Base-by-base conservation (phyloP, 371 early-diverging fungal species). In the Rhizopus delemar region DNA sequence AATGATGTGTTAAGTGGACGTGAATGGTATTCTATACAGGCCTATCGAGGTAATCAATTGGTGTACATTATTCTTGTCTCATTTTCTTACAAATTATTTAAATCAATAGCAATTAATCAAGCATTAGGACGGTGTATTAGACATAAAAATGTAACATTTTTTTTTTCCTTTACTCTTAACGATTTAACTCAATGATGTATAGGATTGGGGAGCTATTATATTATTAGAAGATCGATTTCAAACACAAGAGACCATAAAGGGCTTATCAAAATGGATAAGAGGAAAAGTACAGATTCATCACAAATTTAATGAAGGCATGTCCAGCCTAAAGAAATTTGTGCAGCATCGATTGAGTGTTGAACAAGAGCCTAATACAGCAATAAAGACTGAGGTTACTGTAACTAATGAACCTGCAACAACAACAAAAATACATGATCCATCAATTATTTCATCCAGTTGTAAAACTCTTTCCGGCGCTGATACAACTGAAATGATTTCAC, bases 41-140 rank as follows among this genome's bases (percentile, higher is more conserved):
- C 98, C 0, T 90, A 82, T 46, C 77, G 95, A 36, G 75, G 75
- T 74, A 62, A 46, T 22, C 22, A 22, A 22, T 22, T 22, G 22
- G 2, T 22, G n/a, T 43, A 1, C 13, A 39, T 39, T 2, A 12
- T 12, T 39, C 12, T 39, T 39, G 8, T 12, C 12, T 39, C 2
- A 7, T 39, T 12, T 1, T 39, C 39, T 22, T 22, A 22, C 22
- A 22, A 22, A 0, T 22, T 22, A 22, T 22, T 22, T 22, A 22
- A 22, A 22, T 22, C 39, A 39, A 39, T 56, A 78, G 95, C 98
- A 4, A 89, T 94, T 41, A 98, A 97, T 66, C 98, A 98, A 72
- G 98, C 98, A 0, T 66, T 97, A 13, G 99, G 99, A 11, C 77
- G 99, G 49, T 93, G 90, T 52, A 88, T 98, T 35, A 83, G 99